These are phyloP conservation scores for Candida multigemmis DNA, from an alignment of 805 yeast species.

Conservation along the genomic window DNA sequence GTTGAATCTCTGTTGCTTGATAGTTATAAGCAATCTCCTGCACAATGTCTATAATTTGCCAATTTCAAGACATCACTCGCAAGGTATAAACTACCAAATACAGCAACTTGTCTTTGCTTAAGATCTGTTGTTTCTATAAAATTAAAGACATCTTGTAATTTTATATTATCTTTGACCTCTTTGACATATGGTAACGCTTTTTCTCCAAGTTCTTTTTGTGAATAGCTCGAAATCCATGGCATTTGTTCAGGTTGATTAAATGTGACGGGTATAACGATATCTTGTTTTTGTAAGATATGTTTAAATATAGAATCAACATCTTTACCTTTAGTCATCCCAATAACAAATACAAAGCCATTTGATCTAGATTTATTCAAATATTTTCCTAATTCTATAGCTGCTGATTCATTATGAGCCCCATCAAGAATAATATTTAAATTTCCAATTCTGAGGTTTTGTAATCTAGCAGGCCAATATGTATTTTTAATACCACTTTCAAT, in stretches of 20 bases:
- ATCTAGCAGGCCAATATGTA: conserved; percentile 82
- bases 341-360: conserved; percentile 42
- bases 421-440: conserved; percentile 46
- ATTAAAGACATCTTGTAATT: conserved; percentile 7
- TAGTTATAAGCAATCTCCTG: conserved; percentile 1
- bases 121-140: conserved; percentile 4
- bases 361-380: conserved; percentile 27
- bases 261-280: conserved; percentile 50
- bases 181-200: too few species aligned
- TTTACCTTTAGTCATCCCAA: conserved; percentile 76
- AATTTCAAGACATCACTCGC: conserved; percentile 30
- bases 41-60: conserved; percentile 1
- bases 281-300: conserved; percentile 40
- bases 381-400: conserved; percentile 63
- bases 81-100: conserved; percentile 34
- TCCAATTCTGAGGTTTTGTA: conserved; percentile 38
- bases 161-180: conserved; percentile 4
- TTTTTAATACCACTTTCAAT: conserved; percentile 42
- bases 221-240: conserved; percentile 79
- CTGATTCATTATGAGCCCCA: conserved; percentile 89
- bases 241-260: conserved; percentile 74
- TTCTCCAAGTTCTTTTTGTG: conserved; percentile 17
- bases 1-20: neutral
- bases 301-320: conserved; percentile 41
- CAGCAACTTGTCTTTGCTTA: conserved; percentile 21